Conservation (phyloP, 2,329 filamentous ascomycete species). For the Aspergillus ustus region DNA sequence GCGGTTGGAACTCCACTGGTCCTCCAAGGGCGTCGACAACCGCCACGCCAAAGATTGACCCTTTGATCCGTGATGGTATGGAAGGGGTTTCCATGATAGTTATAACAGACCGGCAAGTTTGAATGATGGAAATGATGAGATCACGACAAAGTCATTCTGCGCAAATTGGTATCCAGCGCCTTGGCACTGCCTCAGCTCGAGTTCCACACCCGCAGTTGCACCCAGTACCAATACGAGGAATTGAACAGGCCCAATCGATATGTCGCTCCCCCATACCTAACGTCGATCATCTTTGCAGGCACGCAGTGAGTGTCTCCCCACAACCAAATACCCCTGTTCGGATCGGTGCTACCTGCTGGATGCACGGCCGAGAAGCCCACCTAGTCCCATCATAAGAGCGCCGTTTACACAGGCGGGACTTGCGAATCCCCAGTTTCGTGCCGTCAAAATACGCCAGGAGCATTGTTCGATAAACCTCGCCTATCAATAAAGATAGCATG, state of each 20-base stretch:
- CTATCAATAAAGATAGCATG: too few species aligned
- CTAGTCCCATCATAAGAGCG: neutral
- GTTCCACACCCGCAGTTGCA: neutral
- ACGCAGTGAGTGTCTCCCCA: neutral
- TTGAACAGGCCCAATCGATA: neutral
- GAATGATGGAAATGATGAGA: neutral
- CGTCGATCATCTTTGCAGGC: neutral
- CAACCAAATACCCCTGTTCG: neutral
- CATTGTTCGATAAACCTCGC: too few species aligned
- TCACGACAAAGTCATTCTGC: neutral
- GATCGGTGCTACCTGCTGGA: neutral
- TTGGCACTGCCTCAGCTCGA: neutral
- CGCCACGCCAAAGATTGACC: slow-evolving; percentile 47
- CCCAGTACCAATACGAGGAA: neutral
- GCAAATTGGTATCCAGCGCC: neutral
- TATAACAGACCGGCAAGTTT: neutral
- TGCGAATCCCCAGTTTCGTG: too few species aligned
- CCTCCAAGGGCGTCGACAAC: slow-evolving; percentile 50
- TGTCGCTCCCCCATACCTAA: neutral
- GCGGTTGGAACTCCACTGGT: slow-evolving; percentile 45
- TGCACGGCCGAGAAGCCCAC: neutral
- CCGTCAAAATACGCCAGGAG: too few species aligned
- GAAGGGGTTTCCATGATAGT: neutral
- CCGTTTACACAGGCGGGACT: neutral
- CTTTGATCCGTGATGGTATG: slow-evolving; percentile 16